phyloP scores from a whole-genome alignment of 495 filamentous ascomycete species.

The Aspergillus carlsbadensis region DNA sequence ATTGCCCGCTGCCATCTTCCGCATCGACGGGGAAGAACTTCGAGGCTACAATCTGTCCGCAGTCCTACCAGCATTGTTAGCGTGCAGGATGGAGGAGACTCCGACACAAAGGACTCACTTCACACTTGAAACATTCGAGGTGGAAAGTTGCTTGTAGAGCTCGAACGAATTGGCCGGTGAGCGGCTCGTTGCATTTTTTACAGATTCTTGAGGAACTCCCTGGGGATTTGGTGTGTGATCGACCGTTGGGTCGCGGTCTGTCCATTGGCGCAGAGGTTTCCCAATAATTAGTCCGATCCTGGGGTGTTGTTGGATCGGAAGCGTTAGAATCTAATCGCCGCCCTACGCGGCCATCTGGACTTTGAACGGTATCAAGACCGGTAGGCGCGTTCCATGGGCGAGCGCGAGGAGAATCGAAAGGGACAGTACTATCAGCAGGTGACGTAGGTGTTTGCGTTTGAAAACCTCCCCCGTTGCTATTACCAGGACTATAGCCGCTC shows the following conservation, averaged over 20 bases:
- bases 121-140: slow-evolving; percentile 96
- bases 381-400: slow-evolving; percentile 33
- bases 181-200: slow-evolving; percentile 79
- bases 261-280: slow-evolving; percentile 40
- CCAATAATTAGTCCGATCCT: slow-evolving; percentile 35
- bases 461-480: slow-evolving; percentile 17
- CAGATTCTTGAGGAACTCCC: slow-evolving; percentile 59
- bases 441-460: slow-evolving; percentile 46
- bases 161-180: slow-evolving; percentile 95
- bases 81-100: slow-evolving; percentile 1
- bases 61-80: slow-evolving; percentile 66
- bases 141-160: slow-evolving; percentile 91
- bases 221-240: slow-evolving; percentile 41
- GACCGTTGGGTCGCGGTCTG: slow-evolving; percentile 46
- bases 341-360: slow-evolving; percentile 32
- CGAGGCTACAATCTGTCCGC: slow-evolving; percentile 91
- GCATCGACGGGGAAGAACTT: slow-evolving; percentile 98
- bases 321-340: slow-evolving; percentile 32
- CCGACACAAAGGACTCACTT: slow-evolving; percentile 58
- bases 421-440: slow-evolving; percentile 42
- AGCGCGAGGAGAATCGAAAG: slow-evolving; percentile 44
- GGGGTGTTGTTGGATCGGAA: slow-evolving; percentile 24
- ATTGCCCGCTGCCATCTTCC: slow-evolving; percentile 79
- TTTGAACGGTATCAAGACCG: slow-evolving; percentile 23
- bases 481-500: slow-evolving; percentile 35